phyloP scores from a whole-genome alignment of 2,329 filamentous ascomycete genomes.

The Trichoderma lentiforme region DNA sequence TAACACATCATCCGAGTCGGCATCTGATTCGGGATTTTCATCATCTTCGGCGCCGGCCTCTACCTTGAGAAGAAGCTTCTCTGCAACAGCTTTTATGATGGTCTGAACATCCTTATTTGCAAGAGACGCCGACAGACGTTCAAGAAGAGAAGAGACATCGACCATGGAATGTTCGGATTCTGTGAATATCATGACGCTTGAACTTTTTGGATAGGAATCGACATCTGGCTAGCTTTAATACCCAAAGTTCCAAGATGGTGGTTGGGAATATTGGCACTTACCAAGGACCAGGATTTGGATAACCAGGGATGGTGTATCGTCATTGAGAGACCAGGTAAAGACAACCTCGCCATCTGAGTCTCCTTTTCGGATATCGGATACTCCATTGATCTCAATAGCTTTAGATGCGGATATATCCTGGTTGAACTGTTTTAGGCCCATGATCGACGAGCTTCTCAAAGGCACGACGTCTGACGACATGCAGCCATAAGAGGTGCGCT shows the following conservation, averaged over 20 bases:
- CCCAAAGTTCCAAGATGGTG: background rate
- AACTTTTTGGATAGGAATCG: constrained; percentile 37
- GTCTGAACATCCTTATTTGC: constrained; percentile 21
- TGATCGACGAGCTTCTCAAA: constrained; percentile 31
- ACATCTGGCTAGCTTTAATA: constrained; percentile 26
- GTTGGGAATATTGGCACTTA: constrained; percentile 17
- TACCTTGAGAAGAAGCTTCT: background rate
- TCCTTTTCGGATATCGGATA: constrained; percentile 56
- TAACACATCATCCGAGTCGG: background rate
- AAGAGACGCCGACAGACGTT: constrained; percentile 33
- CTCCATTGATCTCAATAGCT: constrained; percentile 41
- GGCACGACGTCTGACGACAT: background rate
- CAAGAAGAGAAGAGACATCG: constrained; percentile 44
- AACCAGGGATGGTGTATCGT: constrained; percentile 29
- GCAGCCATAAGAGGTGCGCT: background rate
- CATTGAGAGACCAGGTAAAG: constrained; percentile 49
- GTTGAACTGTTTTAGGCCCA: constrained; percentile 66
- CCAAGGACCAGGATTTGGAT: constrained; percentile 39
- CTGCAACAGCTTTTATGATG: constrained; percentile 10
- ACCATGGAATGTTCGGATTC: constrained; percentile 34
- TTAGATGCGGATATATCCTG: constrained; percentile 48
- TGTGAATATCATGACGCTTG: constrained; percentile 44
- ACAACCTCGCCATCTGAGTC: constrained; percentile 70
- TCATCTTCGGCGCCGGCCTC: background rate
- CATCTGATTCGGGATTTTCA: background rate